Evolutionary conservation across 306 rosid species (phyloP).

Genomic region (Prunus persica): Prunus_persica_NCBIv2 NC_034009.1:47294501-47295000

Average conservation of each 20-base stretch:
- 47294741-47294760: no score
- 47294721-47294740: no score
- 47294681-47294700: no score
- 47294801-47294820: neutral
- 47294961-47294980: neutral
- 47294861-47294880: neutral
- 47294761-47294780: no score
- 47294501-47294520: constrained; percentile 54
- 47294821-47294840: constrained; percentile 1
- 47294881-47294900: neutral
- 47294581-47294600: constrained; percentile 22
- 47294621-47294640: neutral
- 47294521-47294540: constrained; percentile 43
- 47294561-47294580: constrained; percentile 46
- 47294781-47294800: no score
- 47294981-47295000: neutral
- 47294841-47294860: neutral
- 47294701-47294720: no score
- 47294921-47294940: neutral
- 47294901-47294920: neutral
- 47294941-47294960: neutral
- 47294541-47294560: constrained; percentile 34
- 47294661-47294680: neutral
- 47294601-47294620: neutral
- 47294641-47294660: neutral